Evolutionary conservation across 2,329 filamentous ascomycete species (phyloP).

Genomic region (Trichoderma sp.): DNA sequence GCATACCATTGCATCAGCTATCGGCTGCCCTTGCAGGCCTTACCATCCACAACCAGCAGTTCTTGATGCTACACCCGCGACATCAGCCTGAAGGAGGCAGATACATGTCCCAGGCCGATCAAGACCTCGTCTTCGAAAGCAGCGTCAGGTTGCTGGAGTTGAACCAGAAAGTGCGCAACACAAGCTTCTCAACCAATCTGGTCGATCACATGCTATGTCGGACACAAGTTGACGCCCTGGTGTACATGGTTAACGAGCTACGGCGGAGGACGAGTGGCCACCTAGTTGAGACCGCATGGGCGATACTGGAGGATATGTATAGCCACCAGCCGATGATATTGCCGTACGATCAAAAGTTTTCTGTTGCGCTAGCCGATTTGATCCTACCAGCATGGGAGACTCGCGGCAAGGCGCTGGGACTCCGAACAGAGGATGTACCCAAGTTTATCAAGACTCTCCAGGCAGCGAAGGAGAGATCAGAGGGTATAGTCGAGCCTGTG

Average conservation of each 20-base stretch:
- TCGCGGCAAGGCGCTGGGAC: not conserved
- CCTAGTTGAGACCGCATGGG: not conserved
- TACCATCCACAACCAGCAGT: constrained; percentile 3
- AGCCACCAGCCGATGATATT: not conserved
- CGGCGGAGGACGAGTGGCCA: not conserved
- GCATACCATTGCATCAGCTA: constrained; percentile 4
- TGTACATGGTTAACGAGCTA: constrained; percentile 1
- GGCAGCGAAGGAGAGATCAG: not conserved
- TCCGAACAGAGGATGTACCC: not conserved
- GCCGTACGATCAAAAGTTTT: not conserved
- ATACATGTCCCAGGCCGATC: not conserved
- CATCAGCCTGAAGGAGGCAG: not conserved
- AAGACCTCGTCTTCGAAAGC: constrained; percentile 8
- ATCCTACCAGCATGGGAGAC: not conserved
- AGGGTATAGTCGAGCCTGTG: not conserved
- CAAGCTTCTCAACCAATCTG: not conserved
- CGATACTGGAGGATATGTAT: not conserved
- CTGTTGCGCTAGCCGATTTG: not conserved
- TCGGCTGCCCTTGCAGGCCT: not conserved
- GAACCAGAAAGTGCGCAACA: not conserved
- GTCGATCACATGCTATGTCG: constrained; percentile 1
- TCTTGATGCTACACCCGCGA: constrained; percentile 2
- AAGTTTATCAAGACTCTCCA: not conserved
- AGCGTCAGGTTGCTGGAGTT: not conserved
- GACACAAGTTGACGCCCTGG: not conserved